These are phyloP conservation scores for Zizania latifolia DNA, from an alignment of 176 grass and related monocot genomes.

Conservation along the genomic window DNA sequence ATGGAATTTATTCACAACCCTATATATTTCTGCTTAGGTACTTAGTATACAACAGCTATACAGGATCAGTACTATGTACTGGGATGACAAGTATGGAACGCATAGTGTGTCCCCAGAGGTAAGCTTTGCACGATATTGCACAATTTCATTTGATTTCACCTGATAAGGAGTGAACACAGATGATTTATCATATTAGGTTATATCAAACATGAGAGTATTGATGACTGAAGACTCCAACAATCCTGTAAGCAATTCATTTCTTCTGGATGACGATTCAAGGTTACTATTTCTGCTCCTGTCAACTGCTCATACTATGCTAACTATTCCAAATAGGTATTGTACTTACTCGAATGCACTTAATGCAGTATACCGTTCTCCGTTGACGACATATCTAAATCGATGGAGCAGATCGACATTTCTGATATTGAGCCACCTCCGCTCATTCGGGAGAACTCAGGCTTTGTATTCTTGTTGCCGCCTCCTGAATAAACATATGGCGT, in stretches of 20 bases:
- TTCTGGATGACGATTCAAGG: slow-evolving; percentile 97
- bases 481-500: slow-evolving; percentile 35
- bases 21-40: slow-evolving; percentile 48
- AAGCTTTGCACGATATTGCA: slow-evolving; percentile 12
- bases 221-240: slow-evolving; percentile 99
- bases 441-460: slow-evolving; percentile 84
- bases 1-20: slow-evolving; percentile 24
- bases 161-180: slow-evolving; percentile 18
- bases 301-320: background rate
- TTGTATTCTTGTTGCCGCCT: slow-evolving; percentile 75
- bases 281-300: slow-evolving; percentile 31
- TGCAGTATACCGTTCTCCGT: slow-evolving; percentile 92
- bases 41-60: slow-evolving; percentile 98
- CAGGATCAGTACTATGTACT: slow-evolving; percentile 99
- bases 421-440: slow-evolving; percentile 85
- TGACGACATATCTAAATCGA: slow-evolving; percentile 94
- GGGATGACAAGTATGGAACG: slow-evolving; percentile 98
- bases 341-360: slow-evolving; percentile 18
- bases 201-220: slow-evolving; percentile 95
- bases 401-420: slow-evolving; percentile 84
- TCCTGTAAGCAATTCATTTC: slow-evolving; percentile 94
- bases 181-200: slow-evolving; percentile 51
- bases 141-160: background rate
- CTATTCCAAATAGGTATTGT: slow-evolving; percentile 3
- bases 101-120: slow-evolving; percentile 95